Base-by-base conservation (phyloP, 1,284 basidiomycete genomes). In the Apiotrichum laibachii region DNA sequence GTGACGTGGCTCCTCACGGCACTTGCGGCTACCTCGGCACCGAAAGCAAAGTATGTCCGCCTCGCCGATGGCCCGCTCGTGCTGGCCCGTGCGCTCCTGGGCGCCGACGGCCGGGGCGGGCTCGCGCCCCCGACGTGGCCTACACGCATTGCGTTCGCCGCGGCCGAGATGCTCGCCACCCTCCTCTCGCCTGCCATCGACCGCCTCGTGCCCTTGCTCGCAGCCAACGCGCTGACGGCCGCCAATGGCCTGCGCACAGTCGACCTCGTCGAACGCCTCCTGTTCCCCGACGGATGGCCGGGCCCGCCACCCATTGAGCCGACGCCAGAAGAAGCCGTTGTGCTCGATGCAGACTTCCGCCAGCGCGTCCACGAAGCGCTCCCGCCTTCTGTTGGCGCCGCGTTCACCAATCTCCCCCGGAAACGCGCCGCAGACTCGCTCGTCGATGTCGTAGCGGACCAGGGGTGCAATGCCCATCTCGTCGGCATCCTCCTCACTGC, bases 261-360 rank as follows among this genome's bases (percentile, higher is more conserved):
- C 35, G 66, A 66, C 33, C 56, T 72, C 10, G 22, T 75, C 50
- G 71, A 72, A 39, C 56, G 63, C 6, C 57, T 75, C 33, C 62
- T 78, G 18, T 76, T 73, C 53, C 77, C 76, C 0, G 68, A 76
- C 48, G 72, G 71, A 16, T 73, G 70, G 51, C 73, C 75, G 1
- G 72, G 65, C 33, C 67, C 70, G 5, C 60, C 72, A 18, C 68
- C 72, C 5, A 53, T 68, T 34, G 75, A 77, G 54, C 76, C 76
- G 3, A 69, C 70, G 0, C 49, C 61, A 1, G 69, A 66, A 16
- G 75, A 78, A 52, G 66, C 66, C 0, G 53, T 26, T 15, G 57
- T 13, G n/a, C 42, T 60, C 31, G 47, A 31, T n/a, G 22, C 26
- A 2, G 15, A 37, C 8, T 37, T 33, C 18, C 42, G 49, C 9